Conservation (phyloP, 495 filamentous ascomycete genomes). For the Lophiostoma macrostomum region DNA sequence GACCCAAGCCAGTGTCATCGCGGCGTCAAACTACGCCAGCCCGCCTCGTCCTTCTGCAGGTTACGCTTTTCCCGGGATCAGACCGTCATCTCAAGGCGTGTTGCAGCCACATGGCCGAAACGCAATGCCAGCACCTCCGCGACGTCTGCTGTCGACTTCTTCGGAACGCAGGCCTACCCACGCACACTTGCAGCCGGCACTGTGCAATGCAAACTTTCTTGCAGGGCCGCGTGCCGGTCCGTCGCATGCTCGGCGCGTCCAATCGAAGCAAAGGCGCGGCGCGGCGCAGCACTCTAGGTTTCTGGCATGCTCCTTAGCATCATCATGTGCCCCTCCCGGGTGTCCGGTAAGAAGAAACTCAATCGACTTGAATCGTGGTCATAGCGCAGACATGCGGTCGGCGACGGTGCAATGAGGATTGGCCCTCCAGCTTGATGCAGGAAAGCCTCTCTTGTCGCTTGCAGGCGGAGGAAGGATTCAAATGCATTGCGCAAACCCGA, state of each 20-base stretch:
- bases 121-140: too few relatives aligned
- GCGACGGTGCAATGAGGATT: too few relatives aligned
- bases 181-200: slow-evolving; percentile 3
- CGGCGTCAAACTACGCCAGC: slow-evolving; percentile 11
- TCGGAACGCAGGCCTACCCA: neutral
- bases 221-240: slow-evolving; percentile 11
- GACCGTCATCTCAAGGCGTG: neutral
- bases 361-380: too few relatives aligned
- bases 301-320: too few relatives aligned
- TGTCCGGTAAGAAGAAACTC: too few relatives aligned
- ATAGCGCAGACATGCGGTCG: too few relatives aligned
- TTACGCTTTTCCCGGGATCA: slow-evolving; percentile 3
- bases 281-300: too few relatives aligned
- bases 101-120: too few relatives aligned
- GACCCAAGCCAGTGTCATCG: neutral
- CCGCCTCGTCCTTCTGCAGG: slow-evolving; percentile 15
- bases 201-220: slow-evolving; percentile 4
- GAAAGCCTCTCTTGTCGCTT: slow-evolving; percentile 18
- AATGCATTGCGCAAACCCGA: slow-evolving; percentile 24
- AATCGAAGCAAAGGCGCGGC: too few relatives aligned
- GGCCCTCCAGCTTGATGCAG: slow-evolving; percentile 1
- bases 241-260: too few relatives aligned
- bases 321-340: too few relatives aligned
- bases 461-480: slow-evolving; percentile 12
- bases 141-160: too few relatives aligned